A percentile compares a stretch with the other conserved stretches of the same genome.
Evolutionary conservation across 257 asterid species (phyloP).

Genomic region (Solanum etuberosum): DNA sequence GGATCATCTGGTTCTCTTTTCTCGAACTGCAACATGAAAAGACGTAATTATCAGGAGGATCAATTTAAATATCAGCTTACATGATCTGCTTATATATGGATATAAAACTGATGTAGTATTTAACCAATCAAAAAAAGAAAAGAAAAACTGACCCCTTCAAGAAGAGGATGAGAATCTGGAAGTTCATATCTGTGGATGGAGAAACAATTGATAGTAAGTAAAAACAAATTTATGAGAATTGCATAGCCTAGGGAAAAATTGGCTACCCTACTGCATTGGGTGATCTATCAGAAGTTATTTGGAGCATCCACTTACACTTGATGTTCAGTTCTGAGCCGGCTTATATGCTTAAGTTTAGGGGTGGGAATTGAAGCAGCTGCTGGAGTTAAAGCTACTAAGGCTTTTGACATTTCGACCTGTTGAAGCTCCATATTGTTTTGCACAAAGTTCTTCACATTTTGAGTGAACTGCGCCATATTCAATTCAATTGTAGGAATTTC

Average conservation of each 20-base stretch:
- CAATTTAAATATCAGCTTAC: neutral
- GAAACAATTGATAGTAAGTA: conserved; percentile 9
- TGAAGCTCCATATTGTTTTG: conserved; percentile 49
- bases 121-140: neutral
- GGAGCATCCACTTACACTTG: conserved; percentile 63
- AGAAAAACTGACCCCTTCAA: conserved; percentile 57
- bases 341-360: conserved; percentile 81
- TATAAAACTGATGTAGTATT: conserved; percentile 1
- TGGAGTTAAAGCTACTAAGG: conserved; percentile 73
- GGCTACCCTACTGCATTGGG: neutral
- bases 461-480: conserved; percentile 70
- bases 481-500: conserved; percentile 88
- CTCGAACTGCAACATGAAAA: conserved; percentile 53
- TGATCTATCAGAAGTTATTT: neutral
- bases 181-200: conserved; percentile 72
- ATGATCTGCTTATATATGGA: neutral
- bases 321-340: conserved; percentile 95
- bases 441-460: conserved; percentile 61
- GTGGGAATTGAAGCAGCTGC: conserved; percentile 85
- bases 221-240: neutral
- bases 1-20: conserved; percentile 94
- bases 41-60: conserved; percentile 5
- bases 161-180: conserved; percentile 86
- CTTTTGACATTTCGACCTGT: conserved; percentile 70
- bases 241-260: neutral